These are phyloP conservation scores for Daucus carota DNA, from an alignment of 129 eudicot genomes.

Conservation along the genomic window DNA sequence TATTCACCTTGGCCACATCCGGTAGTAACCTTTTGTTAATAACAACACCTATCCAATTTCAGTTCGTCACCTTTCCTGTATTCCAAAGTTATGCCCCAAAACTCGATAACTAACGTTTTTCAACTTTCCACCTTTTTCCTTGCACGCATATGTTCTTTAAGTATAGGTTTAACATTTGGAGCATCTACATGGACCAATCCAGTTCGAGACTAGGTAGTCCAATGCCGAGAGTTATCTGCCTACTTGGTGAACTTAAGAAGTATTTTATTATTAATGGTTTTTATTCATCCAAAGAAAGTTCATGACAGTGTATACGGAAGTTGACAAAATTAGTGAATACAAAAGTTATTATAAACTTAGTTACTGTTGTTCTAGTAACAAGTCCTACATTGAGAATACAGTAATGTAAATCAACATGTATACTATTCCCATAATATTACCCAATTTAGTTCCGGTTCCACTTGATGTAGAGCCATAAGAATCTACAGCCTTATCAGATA, in stretches of 20 bases:
- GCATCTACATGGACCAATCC: neutral
- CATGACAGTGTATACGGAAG: neutral
- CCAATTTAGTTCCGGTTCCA: conserved; percentile 20
- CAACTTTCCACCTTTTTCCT: neutral
- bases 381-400: neutral
- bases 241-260: neutral
- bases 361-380: neutral
- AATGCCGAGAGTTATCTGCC: neutral
- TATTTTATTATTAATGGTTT: neutral
- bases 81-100: neutral
- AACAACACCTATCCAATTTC: neutral
- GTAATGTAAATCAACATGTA: conserved; percentile 7
- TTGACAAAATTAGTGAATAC: neutral
- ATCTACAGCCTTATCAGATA: conserved; percentile 23
- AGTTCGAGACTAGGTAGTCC: neutral
- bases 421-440: conserved; percentile 18
- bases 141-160: neutral
- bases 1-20: neutral
- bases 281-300: neutral
- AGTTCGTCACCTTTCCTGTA: neutral
- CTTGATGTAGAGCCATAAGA: conserved; percentile 24
- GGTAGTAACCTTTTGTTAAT: neutral
- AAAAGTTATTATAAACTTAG: neutral
- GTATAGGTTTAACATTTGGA: neutral
- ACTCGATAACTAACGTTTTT: neutral